Evolutionary conservation across 2,329 filamentous ascomycete genomes (phyloP).

Genomic region (Claviceps quebecensis): DNA sequence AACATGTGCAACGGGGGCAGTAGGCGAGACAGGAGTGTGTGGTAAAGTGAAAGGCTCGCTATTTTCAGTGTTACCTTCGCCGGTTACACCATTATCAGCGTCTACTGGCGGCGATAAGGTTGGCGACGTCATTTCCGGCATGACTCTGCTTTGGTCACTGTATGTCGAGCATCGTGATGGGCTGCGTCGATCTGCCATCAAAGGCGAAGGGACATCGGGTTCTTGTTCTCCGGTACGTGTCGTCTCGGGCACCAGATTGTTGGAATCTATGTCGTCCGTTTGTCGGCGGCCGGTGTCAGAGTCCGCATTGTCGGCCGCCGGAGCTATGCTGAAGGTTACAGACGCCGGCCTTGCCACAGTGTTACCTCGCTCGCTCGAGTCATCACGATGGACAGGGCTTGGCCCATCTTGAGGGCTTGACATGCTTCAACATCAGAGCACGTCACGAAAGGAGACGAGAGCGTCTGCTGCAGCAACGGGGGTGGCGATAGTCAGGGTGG

Average conservation of each 20-base stretch:
- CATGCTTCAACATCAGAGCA: conserved; percentile 17
- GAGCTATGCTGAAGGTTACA: not conserved
- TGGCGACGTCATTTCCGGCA: not conserved
- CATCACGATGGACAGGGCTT: conserved; percentile 8
- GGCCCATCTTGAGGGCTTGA: conserved; percentile 17
- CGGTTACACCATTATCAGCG: not conserved
- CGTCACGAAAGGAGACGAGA: not conserved
- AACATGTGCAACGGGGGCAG: not conserved
- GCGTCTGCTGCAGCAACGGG: not conserved
- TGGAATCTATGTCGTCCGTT: not conserved
- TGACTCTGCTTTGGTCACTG: not conserved
- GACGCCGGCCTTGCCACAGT: not conserved
- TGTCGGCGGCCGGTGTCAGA: not conserved
- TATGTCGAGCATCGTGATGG: not conserved
- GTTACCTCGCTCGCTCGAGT: not conserved
- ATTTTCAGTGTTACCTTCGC: not conserved
- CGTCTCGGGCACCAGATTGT: not conserved
- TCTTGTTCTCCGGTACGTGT: not conserved
- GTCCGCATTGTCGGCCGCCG: not conserved
- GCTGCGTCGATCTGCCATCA: not conserved
- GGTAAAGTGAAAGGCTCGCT: not conserved
- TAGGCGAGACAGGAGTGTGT: not conserved
- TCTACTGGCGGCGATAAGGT: not conserved
- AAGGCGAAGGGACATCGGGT: not conserved
- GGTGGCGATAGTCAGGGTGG: not conserved